These are phyloP conservation scores for Pseudoperonospora humuli DNA, from an alignment of 352 stramenopile genomes.

Conservation along the genomic window DNA sequence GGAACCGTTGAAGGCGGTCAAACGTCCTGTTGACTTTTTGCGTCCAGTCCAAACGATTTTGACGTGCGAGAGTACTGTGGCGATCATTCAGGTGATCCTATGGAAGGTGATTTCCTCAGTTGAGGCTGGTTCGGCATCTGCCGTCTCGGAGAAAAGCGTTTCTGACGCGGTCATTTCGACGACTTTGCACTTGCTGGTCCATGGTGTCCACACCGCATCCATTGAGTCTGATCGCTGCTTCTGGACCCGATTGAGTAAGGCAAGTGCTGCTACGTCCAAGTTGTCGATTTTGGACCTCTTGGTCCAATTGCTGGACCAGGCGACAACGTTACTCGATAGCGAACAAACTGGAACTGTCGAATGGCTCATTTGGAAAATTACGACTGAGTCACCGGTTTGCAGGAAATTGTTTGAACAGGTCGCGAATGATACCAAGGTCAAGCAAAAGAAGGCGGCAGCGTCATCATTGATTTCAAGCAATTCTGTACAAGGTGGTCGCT, in stretches of 20 bases:
- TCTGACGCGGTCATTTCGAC: conserved; percentile 83
- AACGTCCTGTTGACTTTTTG: conserved; percentile 41
- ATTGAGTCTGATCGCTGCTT: conserved; percentile 24
- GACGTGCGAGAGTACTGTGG: conserved; percentile 57
- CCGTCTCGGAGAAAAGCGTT: conserved; percentile 30
- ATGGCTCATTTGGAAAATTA: conserved; percentile 67
- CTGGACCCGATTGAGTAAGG: conserved; percentile 40
- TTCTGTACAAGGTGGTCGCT: conserved; percentile 1
- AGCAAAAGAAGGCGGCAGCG: conserved; percentile 13
- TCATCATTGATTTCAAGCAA: conserved; percentile 1
- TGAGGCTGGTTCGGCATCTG: conserved; percentile 5
- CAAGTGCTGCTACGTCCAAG: conserved; percentile 24
- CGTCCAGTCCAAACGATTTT: conserved; percentile 50
- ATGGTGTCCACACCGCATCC: conserved; percentile 60
- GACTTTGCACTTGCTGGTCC: conserved; percentile 69
- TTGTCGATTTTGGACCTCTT: conserved; percentile 52
- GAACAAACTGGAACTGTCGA: conserved; percentile 68
- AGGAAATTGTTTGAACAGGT: conserved; percentile 29
- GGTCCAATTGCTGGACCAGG: conserved; percentile 37
- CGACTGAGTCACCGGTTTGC: conserved; percentile 35
- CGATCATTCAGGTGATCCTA: conserved; percentile 56
- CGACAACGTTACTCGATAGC: conserved; percentile 44
- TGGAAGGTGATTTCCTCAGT: conserved; percentile 42
- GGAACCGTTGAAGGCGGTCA: conserved; percentile 33
- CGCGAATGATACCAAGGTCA: conserved; percentile 24